Conservation (phyloP, 208 protist genomes). For the Herpetomonas muscarum region DNA sequence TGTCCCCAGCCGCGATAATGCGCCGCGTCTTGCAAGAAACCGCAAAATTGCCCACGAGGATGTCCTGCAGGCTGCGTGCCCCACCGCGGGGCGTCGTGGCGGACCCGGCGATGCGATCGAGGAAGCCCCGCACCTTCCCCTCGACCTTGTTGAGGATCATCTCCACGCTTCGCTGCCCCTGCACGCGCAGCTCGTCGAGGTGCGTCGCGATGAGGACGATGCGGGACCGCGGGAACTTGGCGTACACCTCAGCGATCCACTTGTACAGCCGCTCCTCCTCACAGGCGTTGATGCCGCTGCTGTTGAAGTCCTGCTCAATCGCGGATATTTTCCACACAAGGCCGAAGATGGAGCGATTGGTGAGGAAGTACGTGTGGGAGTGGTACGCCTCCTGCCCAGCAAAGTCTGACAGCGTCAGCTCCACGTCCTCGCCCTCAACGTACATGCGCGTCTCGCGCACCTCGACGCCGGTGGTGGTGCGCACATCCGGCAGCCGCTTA, state of each 20-base stretch:
- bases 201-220: conserved; percentile 86
- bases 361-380: conserved; percentile 84
- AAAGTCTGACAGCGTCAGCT: conserved; percentile 82
- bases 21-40: conserved; percentile 82
- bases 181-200: conserved; percentile 83
- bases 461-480: conserved; percentile 78
- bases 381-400: conserved; percentile 86
- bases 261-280: conserved; percentile 84
- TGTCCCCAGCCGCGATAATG: conserved; percentile 66
- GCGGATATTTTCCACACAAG: conserved; percentile 90
- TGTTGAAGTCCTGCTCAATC: conserved; percentile 81
- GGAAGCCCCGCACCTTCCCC: conserved; percentile 50
- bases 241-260: conserved; percentile 85
- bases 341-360: conserved; percentile 77
- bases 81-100: conserved; percentile 5
- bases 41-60: conserved; percentile 83
- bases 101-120: conserved; percentile 40
- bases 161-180: conserved; percentile 79
- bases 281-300: conserved; percentile 62
- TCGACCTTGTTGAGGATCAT: conserved; percentile 83
- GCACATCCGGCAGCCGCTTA: conserved; percentile 70
- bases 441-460: conserved; percentile 53
- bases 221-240: conserved; percentile 70
- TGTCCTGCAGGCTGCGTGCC: neutral
- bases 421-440: conserved; percentile 49